A percentile compares a stretch with the other conserved stretches of the same genome.
Evolutionary conservation across 192 early-diverging fungal genomes (phyloP).

Genomic region (Linnemannia elongata): DNA sequence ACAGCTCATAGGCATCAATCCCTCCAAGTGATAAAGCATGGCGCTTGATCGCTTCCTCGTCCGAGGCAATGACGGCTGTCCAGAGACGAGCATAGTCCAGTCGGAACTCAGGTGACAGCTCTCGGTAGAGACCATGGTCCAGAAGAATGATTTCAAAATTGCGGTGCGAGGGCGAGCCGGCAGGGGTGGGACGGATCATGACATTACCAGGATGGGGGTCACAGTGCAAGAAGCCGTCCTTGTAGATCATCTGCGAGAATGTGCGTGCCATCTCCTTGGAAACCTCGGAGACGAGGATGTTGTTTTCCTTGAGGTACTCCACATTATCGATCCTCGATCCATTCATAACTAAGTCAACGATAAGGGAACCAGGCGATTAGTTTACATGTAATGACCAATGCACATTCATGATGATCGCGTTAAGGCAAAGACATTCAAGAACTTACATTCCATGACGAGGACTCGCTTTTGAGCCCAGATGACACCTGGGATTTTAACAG

Average conservation of each 20-base stretch:
- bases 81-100: slow-evolving; percentile 91
- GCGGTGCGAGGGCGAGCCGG: slow-evolving; percentile 59
- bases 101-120: slow-evolving; percentile 75
- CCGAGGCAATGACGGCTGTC: slow-evolving; percentile 81
- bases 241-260: slow-evolving; percentile 92
- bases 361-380: slow-evolving; percentile 31
- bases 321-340: slow-evolving; percentile 81
- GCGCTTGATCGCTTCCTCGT: slow-evolving; percentile 76
- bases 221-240: slow-evolving; percentile 87
- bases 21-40: slow-evolving; percentile 69
- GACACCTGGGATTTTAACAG: slow-evolving; percentile 79
- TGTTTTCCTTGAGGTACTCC: slow-evolving; percentile 72
- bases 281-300: slow-evolving; percentile 80
- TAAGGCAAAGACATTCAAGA: slow-evolving; percentile 21
- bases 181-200: slow-evolving; percentile 70
- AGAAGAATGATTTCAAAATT: slow-evolving; percentile 92
- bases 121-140: slow-evolving; percentile 91
- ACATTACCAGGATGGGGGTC: slow-evolving; percentile 96
- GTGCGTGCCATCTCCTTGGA: slow-evolving; percentile 79
- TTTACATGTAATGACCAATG: neutral
- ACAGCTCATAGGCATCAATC: slow-evolving; percentile 84
- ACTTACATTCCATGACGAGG: slow-evolving; percentile 86
- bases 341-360: slow-evolving; percentile 31
- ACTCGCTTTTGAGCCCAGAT: slow-evolving; percentile 81
- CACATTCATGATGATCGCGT: neutral